These are phyloP conservation scores for Geotrichum candidum DNA, from an alignment of 1,139 yeast genomes.

Conservation along the genomic window DNA sequence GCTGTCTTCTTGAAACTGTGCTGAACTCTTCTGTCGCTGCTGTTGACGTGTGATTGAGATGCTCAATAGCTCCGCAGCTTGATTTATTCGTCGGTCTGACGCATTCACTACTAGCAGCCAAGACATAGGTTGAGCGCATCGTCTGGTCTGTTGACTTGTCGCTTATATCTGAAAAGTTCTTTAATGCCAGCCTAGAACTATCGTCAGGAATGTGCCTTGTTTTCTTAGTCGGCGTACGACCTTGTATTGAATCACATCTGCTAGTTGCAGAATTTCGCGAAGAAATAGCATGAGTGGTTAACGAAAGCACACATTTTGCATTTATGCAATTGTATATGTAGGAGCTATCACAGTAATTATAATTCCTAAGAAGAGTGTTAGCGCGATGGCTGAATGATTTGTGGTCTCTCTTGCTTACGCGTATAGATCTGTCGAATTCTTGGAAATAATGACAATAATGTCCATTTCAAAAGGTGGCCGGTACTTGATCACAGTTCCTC, in stretches of 20 bases:
- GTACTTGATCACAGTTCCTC: not conserved
- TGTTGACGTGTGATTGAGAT: not conserved
- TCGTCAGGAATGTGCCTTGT: not conserved
- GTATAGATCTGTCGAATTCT: not conserved
- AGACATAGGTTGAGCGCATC: not conserved
- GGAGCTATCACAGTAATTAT: not conserved
- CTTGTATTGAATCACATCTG: not conserved
- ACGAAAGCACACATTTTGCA: not conserved
- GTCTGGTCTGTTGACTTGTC: not conserved
- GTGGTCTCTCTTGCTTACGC: not conserved
- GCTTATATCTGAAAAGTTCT: not conserved
- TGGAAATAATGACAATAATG: not conserved
- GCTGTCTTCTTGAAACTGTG: not conserved
- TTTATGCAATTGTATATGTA: not conserved
- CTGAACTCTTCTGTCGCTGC: not conserved
- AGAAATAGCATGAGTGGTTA: not conserved
- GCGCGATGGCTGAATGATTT: not conserved
- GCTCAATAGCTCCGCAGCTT: not conserved
- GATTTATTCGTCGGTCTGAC: not conserved
- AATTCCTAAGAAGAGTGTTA: not conserved
- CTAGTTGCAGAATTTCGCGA: not conserved
- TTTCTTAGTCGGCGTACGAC: not conserved
- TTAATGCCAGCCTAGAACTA: not conserved
- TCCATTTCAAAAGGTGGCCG: not conserved
- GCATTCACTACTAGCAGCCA: not conserved